phyloP scores from a whole-genome alignment of 2,329 filamentous ascomycete genomes.

The Didymella keratinophila region DNA sequence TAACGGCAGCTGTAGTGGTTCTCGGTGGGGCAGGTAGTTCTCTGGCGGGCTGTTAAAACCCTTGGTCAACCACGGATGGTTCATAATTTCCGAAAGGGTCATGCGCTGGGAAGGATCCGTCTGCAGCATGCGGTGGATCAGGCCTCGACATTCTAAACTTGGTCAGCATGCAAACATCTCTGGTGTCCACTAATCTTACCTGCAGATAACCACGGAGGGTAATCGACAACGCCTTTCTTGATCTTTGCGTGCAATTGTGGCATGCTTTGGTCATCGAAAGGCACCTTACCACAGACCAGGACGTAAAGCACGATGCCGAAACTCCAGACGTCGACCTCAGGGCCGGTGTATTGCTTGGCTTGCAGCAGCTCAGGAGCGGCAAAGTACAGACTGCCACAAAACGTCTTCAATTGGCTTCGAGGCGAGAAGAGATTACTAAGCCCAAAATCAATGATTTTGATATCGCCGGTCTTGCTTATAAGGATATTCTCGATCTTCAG shows the following conservation, averaged over 20 bases:
- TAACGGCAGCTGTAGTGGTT: conserved; percentile 84
- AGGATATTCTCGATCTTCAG: conserved; percentile 99
- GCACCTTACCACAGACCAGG: conserved; percentile 95
- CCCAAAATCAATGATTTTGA: conserved; percentile 99
- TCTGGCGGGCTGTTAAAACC: conserved; percentile 87
- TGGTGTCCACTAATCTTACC: conserved; percentile 64
- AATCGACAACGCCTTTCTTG: conserved; percentile 95
- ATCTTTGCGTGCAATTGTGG: conserved; percentile 98
- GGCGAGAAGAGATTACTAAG: conserved; percentile 96
- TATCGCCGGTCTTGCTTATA: conserved; percentile 98
- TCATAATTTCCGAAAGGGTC: conserved; percentile 89
- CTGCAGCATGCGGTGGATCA: conserved; percentile 94
- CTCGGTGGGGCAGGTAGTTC: conserved; percentile 83
- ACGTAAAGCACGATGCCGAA: conserved; percentile 98
- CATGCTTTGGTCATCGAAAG: conserved; percentile 99
- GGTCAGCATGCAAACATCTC: conserved; percentile 16
- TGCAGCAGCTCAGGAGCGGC: conserved; percentile 94
- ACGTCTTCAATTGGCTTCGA: conserved; percentile 85
- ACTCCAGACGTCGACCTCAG: conserved; percentile 98
- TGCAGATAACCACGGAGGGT: conserved; percentile 88
- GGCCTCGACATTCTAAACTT: conserved; percentile 81
- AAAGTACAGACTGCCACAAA: conserved; percentile 97
- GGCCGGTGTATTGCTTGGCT: conserved; percentile 91
- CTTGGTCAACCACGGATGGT: conserved; percentile 94
- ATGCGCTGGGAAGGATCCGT: conserved; percentile 90